phyloP scores from a whole-genome alignment of 768 basidiomycete species.

The Strobilomyces echinocephalus region DNA sequence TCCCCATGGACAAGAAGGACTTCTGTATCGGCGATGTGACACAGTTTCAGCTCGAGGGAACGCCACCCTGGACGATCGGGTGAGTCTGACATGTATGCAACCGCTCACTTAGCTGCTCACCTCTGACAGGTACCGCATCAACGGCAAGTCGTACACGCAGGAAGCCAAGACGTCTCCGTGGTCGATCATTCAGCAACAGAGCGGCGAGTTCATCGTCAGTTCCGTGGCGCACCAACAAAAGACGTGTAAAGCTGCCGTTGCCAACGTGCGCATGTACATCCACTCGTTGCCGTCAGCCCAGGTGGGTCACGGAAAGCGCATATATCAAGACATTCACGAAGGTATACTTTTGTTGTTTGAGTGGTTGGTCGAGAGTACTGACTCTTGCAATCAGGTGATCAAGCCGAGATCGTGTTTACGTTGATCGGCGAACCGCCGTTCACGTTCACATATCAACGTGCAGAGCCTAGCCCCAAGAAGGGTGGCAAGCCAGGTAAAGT shows the following conservation, averaged over 20 bases:
- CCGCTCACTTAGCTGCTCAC: background rate
- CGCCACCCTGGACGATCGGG: slow-evolving; percentile 89
- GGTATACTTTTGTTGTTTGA: slow-evolving; percentile 37
- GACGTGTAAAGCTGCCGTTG: slow-evolving; percentile 80
- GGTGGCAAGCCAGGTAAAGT: slow-evolving; percentile 69
- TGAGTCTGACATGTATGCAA: slow-evolving; percentile 31
- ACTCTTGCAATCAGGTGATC: slow-evolving; percentile 54
- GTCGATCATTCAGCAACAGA: slow-evolving; percentile 74
- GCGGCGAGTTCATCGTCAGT: slow-evolving; percentile 79
- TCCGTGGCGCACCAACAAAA: slow-evolving; percentile 92
- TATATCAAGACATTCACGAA: slow-evolving; percentile 86
- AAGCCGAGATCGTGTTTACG: slow-evolving; percentile 90
- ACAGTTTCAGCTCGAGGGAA: slow-evolving; percentile 92
- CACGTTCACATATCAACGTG: slow-evolving; percentile 90
- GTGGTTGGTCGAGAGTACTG: background rate
- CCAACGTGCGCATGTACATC: slow-evolving; percentile 67
- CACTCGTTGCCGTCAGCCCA: slow-evolving; percentile 85
- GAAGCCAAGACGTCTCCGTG: slow-evolving; percentile 79
- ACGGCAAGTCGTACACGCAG: slow-evolving; percentile 67
- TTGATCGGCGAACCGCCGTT: slow-evolving; percentile 92
- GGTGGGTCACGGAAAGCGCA: slow-evolving; percentile 78
- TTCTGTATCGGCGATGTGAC: slow-evolving; percentile 87
- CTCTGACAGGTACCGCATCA: slow-evolving; percentile 65
- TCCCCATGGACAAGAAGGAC: slow-evolving; percentile 76
- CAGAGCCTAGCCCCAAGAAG: slow-evolving; percentile 65